Conservation (phyloP, 2,329 filamentous ascomycete genomes). For the Fusarium cicatricum region DNA sequence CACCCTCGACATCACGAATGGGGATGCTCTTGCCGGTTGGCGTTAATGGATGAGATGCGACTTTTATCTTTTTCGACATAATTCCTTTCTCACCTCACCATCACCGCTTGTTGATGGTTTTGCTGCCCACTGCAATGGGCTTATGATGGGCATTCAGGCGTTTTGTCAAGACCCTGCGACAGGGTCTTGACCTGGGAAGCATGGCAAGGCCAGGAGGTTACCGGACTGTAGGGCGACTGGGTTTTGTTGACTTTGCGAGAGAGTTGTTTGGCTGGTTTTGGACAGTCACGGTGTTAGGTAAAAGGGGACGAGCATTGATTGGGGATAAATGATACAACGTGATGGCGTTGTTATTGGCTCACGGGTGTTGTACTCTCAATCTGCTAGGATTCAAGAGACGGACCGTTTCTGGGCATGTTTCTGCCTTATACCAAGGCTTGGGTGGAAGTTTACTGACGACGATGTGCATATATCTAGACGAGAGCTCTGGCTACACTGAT, state of each 20-base stretch:
- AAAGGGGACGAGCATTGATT: conserved; percentile 8
- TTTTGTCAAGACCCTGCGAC: conserved; percentile 30
- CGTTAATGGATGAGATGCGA: conserved; percentile 12
- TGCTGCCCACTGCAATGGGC: conserved; percentile 24
- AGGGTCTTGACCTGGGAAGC: conserved; percentile 17
- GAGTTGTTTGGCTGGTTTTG: background rate
- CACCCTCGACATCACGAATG: conserved; percentile 12
- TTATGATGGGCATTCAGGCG: conserved; percentile 28
- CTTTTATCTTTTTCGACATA: conserved; percentile 26
- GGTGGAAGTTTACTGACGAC: background rate
- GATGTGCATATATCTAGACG: conserved; percentile 17
- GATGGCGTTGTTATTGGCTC: conserved; percentile 15
- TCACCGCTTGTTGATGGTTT: conserved; percentile 15
- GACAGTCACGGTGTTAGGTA: background rate
- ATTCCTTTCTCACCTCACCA: conserved; percentile 21
- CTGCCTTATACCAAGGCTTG: background rate
- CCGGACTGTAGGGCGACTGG: conserved; percentile 24
- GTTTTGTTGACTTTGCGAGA: background rate
- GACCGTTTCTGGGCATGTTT: background rate
- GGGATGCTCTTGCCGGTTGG: conserved; percentile 14
- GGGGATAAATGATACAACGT: conserved; percentile 21
- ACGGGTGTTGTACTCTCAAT: background rate
- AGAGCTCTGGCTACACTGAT: background rate
- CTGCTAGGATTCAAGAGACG: conserved; percentile 1
- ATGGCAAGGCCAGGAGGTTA: conserved; percentile 20